Evolutionary conservation across 2,329 filamentous ascomycete genomes (phyloP), one percentile per base, ranked within the genome.

Genomic region (Aspergillus quadricinctus): DNA sequence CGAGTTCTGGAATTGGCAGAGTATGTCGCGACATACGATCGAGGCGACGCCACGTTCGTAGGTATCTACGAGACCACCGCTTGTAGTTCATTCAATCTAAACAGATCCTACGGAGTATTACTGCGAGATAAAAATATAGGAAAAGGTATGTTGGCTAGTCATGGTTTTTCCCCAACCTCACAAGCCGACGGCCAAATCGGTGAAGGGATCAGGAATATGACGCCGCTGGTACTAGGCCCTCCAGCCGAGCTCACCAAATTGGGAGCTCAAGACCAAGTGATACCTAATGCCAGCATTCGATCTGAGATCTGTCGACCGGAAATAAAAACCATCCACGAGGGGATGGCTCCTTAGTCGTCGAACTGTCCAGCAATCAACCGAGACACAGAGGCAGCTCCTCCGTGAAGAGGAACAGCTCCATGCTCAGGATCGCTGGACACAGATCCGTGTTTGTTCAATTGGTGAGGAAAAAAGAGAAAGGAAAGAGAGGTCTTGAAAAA

Each of bases 291-390:
- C 77, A 76, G 78, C 67, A 63, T 69, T 94, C 83, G 70, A 75
- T 96, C 88, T 95, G 75, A 90, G 88, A 94, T 87, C 89, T 94
- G 92, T 96, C 90, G 89, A 92, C 90, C 86, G 88, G 89, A 92
- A 77, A 90, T 88, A 63, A 83, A 89, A 88, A 92, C 85, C 89
- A 91, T 86, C 75, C 69, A 70, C 77, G 69, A 72, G 76, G 73
- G 73, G 83, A 86, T 90, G 88, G 86, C 87, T 92, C 89, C 89
- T 87, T 90, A 73, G 78, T 83, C 85, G 90, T 90, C 89, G 89
- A 93, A 85, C 86, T 93, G 89, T 85, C 82, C 84, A 89, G 83
- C 77, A 83, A 82, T 92, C 89, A 76, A 93, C 90, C 86, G 83
- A 81, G 82, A 83, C 79, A 80, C 79, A 79, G 72, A 70, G 62